A percentile compares a stretch with the other conserved stretches of the same genome.
phyloP scores from a whole-genome alignment of 2,329 filamentous ascomycete species.

The Albophoma yamanashiensis region DNA sequence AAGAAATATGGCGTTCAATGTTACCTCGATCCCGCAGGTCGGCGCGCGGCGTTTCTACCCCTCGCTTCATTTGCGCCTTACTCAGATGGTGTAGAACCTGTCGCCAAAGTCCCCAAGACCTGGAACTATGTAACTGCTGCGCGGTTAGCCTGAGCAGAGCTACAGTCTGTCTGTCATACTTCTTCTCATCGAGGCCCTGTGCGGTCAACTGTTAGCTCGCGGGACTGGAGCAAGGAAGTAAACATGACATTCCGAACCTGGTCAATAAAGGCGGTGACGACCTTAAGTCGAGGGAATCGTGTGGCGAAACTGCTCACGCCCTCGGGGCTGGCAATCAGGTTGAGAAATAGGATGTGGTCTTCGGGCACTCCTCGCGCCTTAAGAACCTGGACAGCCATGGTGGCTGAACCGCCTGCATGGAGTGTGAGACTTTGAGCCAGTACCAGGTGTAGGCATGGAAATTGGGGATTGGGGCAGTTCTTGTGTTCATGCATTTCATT shows the following conservation, averaged over 20 bases:
- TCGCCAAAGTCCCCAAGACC: conserved; percentile 94
- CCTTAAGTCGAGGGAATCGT: conserved; percentile 78
- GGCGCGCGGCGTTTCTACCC: not conserved
- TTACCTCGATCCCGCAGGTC: not conserved
- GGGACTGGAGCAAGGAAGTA: not conserved
- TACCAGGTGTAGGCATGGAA: not conserved
- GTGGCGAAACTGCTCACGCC: conserved; percentile 82
- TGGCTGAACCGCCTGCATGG: conserved; percentile 75
- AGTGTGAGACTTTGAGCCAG: conserved; percentile 2
- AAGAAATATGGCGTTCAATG: not conserved
- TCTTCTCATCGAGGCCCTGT: conserved; percentile 88
- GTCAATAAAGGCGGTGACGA: conserved; percentile 94
- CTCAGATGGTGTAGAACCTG: conserved; percentile 81
- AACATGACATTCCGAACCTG: conserved; percentile 34
- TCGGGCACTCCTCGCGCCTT: conserved; percentile 86
- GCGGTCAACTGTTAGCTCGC: not conserved
- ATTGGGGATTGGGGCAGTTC: not conserved
- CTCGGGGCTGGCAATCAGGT: conserved; percentile 93
- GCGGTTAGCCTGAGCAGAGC: conserved; percentile 20
- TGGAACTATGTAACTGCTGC: conserved; percentile 78
- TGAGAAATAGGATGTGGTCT: conserved; percentile 90
- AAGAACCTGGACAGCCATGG: conserved; percentile 92
- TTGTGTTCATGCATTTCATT: not conserved
- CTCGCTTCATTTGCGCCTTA: not conserved
- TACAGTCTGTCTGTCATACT: conserved; percentile 44